A percentile compares a stretch with the other conserved stretches of the same genome.
phyloP scores from a whole-genome alignment of 2,329 filamentous ascomycete species.

The Cercospora sp. region DNA sequence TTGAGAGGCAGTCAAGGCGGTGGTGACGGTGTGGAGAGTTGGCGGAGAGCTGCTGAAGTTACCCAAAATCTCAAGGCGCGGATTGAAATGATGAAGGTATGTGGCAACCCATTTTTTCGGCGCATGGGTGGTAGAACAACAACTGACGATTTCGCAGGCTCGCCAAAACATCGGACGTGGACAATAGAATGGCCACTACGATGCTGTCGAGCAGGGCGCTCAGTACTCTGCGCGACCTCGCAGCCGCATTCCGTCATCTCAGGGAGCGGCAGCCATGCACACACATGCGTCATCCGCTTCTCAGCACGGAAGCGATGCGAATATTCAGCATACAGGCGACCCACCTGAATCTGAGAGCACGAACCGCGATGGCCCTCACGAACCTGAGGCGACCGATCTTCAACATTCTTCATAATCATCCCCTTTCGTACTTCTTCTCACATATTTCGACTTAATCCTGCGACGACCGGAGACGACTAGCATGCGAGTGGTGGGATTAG shows the following conservation, averaged over 20 bases:
- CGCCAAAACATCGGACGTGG: constrained; percentile 33
- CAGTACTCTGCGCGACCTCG: not conserved
- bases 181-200: constrained; percentile 17
- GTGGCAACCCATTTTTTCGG: not conserved
- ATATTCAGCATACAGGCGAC: not conserved
- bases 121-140: not conserved
- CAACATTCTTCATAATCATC: not conserved
- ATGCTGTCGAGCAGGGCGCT: not conserved
- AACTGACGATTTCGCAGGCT: constrained; percentile 21
- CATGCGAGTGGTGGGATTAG: not conserved
- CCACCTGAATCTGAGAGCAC: not conserved
- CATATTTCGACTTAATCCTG: not conserved
- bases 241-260: not conserved
- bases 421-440: constrained; percentile 5
- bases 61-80: constrained; percentile 95
- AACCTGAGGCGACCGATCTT: not conserved
- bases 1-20: constrained; percentile 13
- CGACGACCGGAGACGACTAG: constrained; percentile 2
- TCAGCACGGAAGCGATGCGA: not conserved
- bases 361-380: not conserved
- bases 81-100: constrained; percentile 96
- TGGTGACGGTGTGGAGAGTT: constrained; percentile 75
- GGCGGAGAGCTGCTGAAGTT: constrained; percentile 95
- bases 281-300: not conserved
- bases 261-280: not conserved